Percentiles rank a stretch among this genome's conserved stretches.
Conservation (phyloP, 345 rosid genomes). For the Hibiscus syriacus region DNA sequence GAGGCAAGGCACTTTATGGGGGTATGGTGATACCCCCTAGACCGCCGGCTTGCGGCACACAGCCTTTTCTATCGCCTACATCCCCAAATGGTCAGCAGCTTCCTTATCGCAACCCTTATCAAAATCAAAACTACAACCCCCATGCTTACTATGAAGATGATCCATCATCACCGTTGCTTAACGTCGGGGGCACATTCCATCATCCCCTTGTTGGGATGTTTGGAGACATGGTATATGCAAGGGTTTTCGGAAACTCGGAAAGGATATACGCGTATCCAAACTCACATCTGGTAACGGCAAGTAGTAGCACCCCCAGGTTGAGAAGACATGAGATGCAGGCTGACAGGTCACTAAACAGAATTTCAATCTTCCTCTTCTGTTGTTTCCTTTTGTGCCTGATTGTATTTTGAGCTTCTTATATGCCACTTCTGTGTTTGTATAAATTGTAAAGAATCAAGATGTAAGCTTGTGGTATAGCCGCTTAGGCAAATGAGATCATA, state of each 20-base stretch:
- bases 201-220: slow-evolving; percentile 52
- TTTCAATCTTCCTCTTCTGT: slow-evolving; percentile 75
- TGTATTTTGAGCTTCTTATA: slow-evolving; percentile 45
- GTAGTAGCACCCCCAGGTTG: slow-evolving; percentile 37
- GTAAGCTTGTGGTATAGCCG: slow-evolving; percentile 9
- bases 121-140: slow-evolving; percentile 27
- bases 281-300: slow-evolving; percentile 31
- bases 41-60: slow-evolving; percentile 48
- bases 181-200: slow-evolving; percentile 30
- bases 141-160: slow-evolving; percentile 25
- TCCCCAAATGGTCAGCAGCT: slow-evolving; percentile 40
- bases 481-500: not conserved
- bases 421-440: no score
- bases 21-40: slow-evolving; percentile 57
- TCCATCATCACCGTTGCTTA: slow-evolving; percentile 23
- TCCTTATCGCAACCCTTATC: slow-evolving; percentile 54
- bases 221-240: slow-evolving; percentile 69
- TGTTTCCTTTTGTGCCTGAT: slow-evolving; percentile 71
- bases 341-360: slow-evolving; percentile 63
- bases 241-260: slow-evolving; percentile 64
- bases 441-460: slow-evolving; percentile 13
- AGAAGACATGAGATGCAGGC: slow-evolving; percentile 70
- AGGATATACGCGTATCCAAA: slow-evolving; percentile 38
- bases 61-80: slow-evolving; percentile 19
- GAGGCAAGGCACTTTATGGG: slow-evolving; percentile 20